Base-by-base conservation (phyloP, 1,284 basidiomycete genomes). In the Cryptococcus sp. region DNA sequence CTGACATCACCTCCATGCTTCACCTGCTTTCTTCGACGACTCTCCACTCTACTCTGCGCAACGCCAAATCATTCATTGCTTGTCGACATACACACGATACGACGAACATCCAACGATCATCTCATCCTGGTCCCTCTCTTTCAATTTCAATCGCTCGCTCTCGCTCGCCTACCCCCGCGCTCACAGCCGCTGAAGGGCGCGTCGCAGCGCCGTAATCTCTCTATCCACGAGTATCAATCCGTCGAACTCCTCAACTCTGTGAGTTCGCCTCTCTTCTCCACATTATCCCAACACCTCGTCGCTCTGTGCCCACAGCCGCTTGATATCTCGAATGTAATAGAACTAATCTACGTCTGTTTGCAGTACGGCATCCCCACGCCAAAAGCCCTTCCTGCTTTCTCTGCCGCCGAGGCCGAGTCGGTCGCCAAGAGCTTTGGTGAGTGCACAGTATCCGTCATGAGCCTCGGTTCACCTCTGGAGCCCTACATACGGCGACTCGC, bases 221-320 rank as follows among this genome's bases (percentile, higher is more conserved):
- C 93, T 49, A 95, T 99, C 75, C 95, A 99, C 82, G 95, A 99
- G 83, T 93, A 98, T 82, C 93, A 98, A 78, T 96, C 93, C 54
- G 90, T 98, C 79, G 87, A 89, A 70, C 84, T 99, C 50, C 86
- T 99, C 71, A 97, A 97, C 83, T 88, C 90, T 67, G 93, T 94
- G 68, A 68, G 83, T 80, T 22, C 23, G 16, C 10, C 5, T 23
- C 17, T 55, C 47, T 27, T 27, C n/a, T 48, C n/a, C 25, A 41
- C 40, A 17, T 39, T n/a, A 42, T 20, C 43, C 15, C 35, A 19
- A 30, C 20, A 4, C 46, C 22, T 10, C 17, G 42, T 19, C n/a
- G 19, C 20, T 16, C 16, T 2, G 6, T 42, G 16, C 19, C 41
- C 41, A 19, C 19, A 17, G 16, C 41, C 19, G 41, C 41, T 3